Evolutionary conservation across 331 rosid genomes (phyloP).

Genomic region (Quercus tomentella): DNA sequence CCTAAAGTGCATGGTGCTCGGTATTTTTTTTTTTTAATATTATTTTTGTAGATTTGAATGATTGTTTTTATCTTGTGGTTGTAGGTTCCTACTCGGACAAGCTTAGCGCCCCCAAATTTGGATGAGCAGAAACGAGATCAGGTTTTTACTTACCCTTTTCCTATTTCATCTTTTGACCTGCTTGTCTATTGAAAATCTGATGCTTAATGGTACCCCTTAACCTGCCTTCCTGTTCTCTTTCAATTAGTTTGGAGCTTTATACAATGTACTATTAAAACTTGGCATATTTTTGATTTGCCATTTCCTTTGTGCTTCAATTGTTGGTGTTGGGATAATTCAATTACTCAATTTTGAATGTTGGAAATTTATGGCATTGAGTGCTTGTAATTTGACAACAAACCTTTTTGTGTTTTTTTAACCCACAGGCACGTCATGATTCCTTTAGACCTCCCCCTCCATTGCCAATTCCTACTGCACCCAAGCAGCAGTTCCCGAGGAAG

Average conservation of each 20-base stretch:
- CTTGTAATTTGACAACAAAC: neutral
- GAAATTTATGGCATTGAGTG: neutral
- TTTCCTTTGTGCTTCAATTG: neutral
- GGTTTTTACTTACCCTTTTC: conserved; percentile 27
- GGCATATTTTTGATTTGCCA: neutral
- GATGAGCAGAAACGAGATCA: conserved; percentile 21
- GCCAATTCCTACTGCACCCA: conserved; percentile 62
- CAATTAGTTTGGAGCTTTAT: neutral
- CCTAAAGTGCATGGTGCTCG: neutral
- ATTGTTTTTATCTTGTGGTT: conserved; percentile 24
- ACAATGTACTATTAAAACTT: neutral
- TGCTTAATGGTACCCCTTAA: neutral
- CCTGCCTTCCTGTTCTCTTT: neutral
- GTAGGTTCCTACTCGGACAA: conserved; percentile 89
- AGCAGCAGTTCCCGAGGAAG: conserved; percentile 60
- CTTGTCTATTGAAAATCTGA: neutral
- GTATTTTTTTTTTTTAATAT: neutral
- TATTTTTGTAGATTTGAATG: neutral
- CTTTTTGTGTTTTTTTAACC: conserved; percentile 11
- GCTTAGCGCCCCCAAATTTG: conserved; percentile 93
- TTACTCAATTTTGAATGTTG: neutral
- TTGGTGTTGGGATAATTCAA: neutral
- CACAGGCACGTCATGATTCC: conserved; percentile 65
- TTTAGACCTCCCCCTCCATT: conserved; percentile 37
- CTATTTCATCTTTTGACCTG: neutral